Conservation (phyloP, 225 moss, liverwort and hornwort species). For the Thuidium tamariscinum region DNA sequence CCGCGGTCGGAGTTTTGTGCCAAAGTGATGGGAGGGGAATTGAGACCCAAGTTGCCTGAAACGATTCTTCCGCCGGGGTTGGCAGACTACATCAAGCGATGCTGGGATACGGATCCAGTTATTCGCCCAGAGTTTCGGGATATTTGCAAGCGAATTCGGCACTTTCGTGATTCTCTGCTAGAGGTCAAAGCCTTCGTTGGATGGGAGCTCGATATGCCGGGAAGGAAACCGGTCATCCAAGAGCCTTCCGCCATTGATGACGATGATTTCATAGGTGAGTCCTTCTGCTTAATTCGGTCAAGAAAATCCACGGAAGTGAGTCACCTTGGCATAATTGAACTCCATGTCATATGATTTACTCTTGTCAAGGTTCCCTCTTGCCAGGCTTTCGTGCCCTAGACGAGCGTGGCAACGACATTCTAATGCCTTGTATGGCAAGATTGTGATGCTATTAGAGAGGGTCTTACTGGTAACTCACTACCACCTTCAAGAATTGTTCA, state of each 20-base stretch:
- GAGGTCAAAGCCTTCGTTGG: constrained; percentile 11
- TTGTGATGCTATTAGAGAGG: not conserved
- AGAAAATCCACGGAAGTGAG: not conserved
- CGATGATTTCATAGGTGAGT: constrained; percentile 10
- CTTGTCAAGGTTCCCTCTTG: not conserved
- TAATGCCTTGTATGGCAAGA: not conserved
- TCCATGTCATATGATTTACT: not conserved
- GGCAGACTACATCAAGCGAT: constrained; percentile 16
- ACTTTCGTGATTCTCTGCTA: constrained; percentile 24
- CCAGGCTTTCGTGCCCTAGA: not conserved
- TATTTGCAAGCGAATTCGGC: constrained; percentile 29
- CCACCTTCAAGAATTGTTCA: not conserved
- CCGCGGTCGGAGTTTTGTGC: not conserved
- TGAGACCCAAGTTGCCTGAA: constrained; percentile 17
- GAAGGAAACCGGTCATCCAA: not conserved
- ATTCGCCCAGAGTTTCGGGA: constrained; percentile 20
- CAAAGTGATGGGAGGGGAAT: constrained; percentile 6
- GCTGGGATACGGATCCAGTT: constrained; percentile 26
- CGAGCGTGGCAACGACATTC: not conserved
- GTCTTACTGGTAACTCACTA: not conserved
- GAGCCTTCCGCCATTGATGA: not conserved
- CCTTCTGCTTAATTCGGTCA: not conserved
- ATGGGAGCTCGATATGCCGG: constrained; percentile 14
- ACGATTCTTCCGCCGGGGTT: not conserved
- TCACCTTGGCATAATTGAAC: not conserved